These are phyloP conservation scores for Pyrrhoderma lamaoense DNA, from an alignment of 1,284 basidiomycete species.

Conservation along the genomic window DNA sequence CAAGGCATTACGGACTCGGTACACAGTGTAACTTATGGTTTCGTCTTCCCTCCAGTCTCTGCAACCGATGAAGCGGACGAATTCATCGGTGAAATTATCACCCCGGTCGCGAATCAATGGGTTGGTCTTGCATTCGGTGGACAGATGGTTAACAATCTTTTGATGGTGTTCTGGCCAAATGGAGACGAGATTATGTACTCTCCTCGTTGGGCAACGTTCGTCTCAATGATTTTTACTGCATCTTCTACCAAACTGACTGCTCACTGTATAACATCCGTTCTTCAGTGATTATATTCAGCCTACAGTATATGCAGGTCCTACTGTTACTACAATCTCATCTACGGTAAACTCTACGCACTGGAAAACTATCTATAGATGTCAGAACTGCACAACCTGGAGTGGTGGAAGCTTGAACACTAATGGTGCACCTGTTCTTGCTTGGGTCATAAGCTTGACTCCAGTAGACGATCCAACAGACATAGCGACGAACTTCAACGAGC, in stretches of 20 bases:
- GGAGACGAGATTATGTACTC: constrained; percentile 43
- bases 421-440: constrained; percentile 40
- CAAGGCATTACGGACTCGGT: constrained; percentile 43
- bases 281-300: constrained; percentile 39
- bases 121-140: constrained; percentile 45
- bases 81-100: constrained; percentile 56
- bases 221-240: constrained; percentile 5
- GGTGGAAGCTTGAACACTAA: constrained; percentile 34
- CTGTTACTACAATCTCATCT: constrained; percentile 38
- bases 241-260: background rate
- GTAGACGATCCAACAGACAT: constrained; percentile 33
- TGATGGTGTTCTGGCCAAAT: constrained; percentile 55
- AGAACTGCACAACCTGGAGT: constrained; percentile 37
- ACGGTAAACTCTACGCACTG: constrained; percentile 45
- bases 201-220: constrained; percentile 43
- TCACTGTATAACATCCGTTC: no score
- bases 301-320: constrained; percentile 36
- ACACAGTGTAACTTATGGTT: constrained; percentile 44
- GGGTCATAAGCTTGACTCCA: constrained; percentile 37
- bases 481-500: constrained; percentile 34
- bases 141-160: constrained; percentile 46
- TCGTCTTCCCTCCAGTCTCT: constrained; percentile 42
- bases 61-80: constrained; percentile 37
- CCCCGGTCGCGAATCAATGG: constrained; percentile 47
- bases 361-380: constrained; percentile 52